phyloP scores from a whole-genome alignment of 257 asterid genomes.

The Nemophila menziesii region DNA sequence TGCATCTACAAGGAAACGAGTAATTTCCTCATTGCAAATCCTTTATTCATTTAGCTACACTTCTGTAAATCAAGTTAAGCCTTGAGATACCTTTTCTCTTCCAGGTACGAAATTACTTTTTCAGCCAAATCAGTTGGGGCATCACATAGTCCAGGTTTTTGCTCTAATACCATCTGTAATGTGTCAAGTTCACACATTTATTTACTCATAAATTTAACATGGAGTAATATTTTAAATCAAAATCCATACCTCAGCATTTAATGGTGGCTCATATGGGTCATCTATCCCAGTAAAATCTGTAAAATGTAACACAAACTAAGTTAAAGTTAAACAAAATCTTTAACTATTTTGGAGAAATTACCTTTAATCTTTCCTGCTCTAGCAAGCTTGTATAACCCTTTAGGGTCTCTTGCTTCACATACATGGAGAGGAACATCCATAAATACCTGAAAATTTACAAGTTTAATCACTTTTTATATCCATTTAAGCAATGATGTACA shows the following conservation, averaged over 20 bases:
- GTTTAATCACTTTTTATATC: constrained; percentile 2
- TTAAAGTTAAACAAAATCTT: neutral
- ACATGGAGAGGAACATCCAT: constrained; percentile 85
- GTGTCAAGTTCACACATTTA: constrained; percentile 9
- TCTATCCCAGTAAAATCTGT: constrained; percentile 96
- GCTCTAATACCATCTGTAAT: constrained; percentile 67
- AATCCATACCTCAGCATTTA: constrained; percentile 87
- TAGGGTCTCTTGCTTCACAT: constrained; percentile 94
- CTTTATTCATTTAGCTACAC: neutral
- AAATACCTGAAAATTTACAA: constrained; percentile 49
- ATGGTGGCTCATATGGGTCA: constrained; percentile 92
- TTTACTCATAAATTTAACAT: neutral
- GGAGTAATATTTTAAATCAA: neutral
- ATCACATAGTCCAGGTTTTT: constrained; percentile 42
- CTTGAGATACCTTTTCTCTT: constrained; percentile 54
- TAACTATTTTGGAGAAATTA: constrained; percentile 12
- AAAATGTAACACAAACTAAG: constrained; percentile 2
- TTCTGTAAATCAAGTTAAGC: constrained; percentile 20
- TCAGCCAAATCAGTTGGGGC: constrained; percentile 68
- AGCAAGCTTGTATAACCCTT: constrained; percentile 95
- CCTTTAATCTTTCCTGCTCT: constrained; percentile 97
- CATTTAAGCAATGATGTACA: neutral
- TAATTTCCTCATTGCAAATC: constrained; percentile 5
- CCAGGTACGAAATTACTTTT: constrained; percentile 53
- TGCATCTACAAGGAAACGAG: constrained; percentile 9